Conservation (phyloP, 805 yeast species). For the Yamadazyma philogaea region DNA sequence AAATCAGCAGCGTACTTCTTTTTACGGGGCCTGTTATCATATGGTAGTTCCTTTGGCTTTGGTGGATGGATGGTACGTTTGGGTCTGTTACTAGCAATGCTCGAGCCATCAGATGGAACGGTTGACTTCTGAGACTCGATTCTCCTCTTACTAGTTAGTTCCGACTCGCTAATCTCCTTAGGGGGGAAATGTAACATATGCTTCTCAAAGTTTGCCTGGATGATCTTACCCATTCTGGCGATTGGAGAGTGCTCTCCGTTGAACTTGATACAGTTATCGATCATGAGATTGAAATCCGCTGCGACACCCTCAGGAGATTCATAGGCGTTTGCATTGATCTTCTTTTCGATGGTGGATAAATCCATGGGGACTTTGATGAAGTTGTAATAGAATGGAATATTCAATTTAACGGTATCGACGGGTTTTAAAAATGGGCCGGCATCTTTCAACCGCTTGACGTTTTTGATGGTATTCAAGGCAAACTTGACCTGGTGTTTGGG, state of each 20-base stretch:
- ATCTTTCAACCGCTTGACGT: slow-evolving; percentile 86
- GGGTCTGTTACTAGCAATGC: slow-evolving; percentile 78
- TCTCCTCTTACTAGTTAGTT: slow-evolving; percentile 20
- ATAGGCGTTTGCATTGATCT: slow-evolving; percentile 68
- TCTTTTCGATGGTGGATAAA: slow-evolving; percentile 82
- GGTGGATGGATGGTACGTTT: slow-evolving; percentile 97
- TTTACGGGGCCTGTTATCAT: slow-evolving; percentile 85
- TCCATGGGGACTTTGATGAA: slow-evolving; percentile 90
- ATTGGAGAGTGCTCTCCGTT: slow-evolving; percentile 83
- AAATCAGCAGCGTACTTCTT: slow-evolving; percentile 89
- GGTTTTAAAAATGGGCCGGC: slow-evolving; percentile 88
- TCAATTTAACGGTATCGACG: slow-evolving; percentile 83
- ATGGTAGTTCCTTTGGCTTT: slow-evolving; percentile 87
- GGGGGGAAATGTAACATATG: slow-evolving; percentile 92
- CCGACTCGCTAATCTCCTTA: slow-evolving; percentile 16
- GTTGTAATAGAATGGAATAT: slow-evolving; percentile 88
- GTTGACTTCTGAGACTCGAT: slow-evolving; percentile 6
- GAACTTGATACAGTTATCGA: slow-evolving; percentile 74
- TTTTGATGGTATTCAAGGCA: slow-evolving; percentile 74
- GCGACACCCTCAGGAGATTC: slow-evolving; percentile 63
- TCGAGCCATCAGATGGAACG: slow-evolving; percentile 15
- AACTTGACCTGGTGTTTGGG: slow-evolving; percentile 84
- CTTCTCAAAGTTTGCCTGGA: slow-evolving; percentile 89
- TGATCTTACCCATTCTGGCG: slow-evolving; percentile 86
- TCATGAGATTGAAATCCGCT: slow-evolving; percentile 82